Conservation (phyloP, 192 early-diverging fungal genomes). For the Pecoramyces ruminantium region DNA sequence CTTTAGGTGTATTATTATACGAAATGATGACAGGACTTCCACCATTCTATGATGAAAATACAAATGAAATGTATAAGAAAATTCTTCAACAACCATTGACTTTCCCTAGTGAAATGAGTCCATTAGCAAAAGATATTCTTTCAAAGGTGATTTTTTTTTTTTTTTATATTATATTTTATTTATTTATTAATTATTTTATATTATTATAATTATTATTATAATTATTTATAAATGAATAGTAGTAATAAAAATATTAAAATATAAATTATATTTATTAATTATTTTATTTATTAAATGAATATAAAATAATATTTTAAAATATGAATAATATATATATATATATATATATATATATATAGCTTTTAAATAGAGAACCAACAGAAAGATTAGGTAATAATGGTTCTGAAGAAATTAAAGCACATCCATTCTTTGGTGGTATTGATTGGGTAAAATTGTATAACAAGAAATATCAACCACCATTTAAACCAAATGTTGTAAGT, state of each 20-base stretch:
- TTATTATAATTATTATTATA: too few relatives aligned
- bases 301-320: too few relatives aligned
- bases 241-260: too few relatives aligned
- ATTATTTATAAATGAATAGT: too few relatives aligned
- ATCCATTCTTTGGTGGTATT: constrained; percentile 73
- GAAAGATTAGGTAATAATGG: constrained; percentile 62
- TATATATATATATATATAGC: background rate
- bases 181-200: too few relatives aligned
- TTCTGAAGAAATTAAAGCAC: constrained; percentile 81
- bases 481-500: constrained; percentile 67
- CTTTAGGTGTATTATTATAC: constrained; percentile 77
- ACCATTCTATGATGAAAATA: constrained; percentile 88
- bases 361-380: constrained; percentile 18
- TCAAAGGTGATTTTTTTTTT: background rate
- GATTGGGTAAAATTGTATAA: constrained; percentile 78
- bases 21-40: constrained; percentile 77
- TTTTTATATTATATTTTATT: background rate
- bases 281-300: too few relatives aligned
- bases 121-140: background rate
- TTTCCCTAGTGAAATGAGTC: constrained; percentile 20
- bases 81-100: constrained; percentile 60
- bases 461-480: constrained; percentile 82
- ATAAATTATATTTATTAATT: too few relatives aligned
- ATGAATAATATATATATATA: background rate
- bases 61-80: constrained; percentile 87